These are phyloP conservation scores for Phaeomoniella chlamydospora DNA, from an alignment of 2,329 filamentous ascomycete species.

Conservation along the genomic window DNA sequence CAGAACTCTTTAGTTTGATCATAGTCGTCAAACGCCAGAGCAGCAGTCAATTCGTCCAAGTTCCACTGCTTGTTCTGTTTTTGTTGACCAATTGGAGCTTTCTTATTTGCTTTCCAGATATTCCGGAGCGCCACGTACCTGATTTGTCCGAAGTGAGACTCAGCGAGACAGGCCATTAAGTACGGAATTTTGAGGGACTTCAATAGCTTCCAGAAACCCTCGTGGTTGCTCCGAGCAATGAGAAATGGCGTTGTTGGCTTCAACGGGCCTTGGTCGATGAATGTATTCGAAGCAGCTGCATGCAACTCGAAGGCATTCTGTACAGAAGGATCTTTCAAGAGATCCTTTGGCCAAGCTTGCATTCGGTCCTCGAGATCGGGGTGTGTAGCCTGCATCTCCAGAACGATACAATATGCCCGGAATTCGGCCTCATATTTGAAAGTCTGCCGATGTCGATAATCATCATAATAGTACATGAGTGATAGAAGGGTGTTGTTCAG, in stretches of 20 bases:
- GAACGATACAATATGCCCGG: constrained; percentile 45
- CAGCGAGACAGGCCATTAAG: constrained; percentile 49
- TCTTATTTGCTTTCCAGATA: constrained; percentile 39
- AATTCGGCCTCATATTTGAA: constrained; percentile 51
- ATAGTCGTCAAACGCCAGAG: constrained; percentile 41
- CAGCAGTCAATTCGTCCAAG: constrained; percentile 32
- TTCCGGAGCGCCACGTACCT: constrained; percentile 40
- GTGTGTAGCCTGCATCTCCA: constrained; percentile 35
- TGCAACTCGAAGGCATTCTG: constrained; percentile 43
- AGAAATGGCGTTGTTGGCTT: constrained; percentile 32
- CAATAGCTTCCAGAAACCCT: constrained; percentile 42
- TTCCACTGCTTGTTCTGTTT: constrained; percentile 42
- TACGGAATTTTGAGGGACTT: constrained; percentile 42
- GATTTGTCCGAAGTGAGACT: constrained; percentile 46
- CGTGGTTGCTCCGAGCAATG: constrained; percentile 43
- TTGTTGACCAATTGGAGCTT: constrained; percentile 29
- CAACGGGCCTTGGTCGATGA: constrained; percentile 36
- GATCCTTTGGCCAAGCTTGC: constrained; percentile 36
- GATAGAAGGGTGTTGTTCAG: constrained; percentile 48
- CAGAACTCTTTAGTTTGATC: constrained; percentile 40
- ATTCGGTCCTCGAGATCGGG: constrained; percentile 44
- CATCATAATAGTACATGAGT: constrained; percentile 45
- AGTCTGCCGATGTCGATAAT: constrained; percentile 31
- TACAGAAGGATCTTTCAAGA: constrained; percentile 37
- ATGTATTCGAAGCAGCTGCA: constrained; percentile 38